Evolutionary conservation across 257 asterid genomes (phyloP).

Genomic region (Solanum peruvianum): DNA sequence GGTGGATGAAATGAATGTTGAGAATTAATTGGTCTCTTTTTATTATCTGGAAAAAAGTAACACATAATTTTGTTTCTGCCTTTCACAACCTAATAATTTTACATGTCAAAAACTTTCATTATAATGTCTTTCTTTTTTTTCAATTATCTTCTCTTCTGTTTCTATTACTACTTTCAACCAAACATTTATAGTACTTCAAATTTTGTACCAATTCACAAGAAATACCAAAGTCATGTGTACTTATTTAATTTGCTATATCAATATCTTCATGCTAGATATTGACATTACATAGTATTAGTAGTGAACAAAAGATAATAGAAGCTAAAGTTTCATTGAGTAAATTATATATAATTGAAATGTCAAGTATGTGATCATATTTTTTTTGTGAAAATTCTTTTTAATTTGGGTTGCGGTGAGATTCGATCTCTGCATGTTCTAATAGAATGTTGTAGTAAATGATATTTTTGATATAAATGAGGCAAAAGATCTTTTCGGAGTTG

Average conservation of each 20-base stretch:
- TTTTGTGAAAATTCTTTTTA: too few species aligned
- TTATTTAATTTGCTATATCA: not conserved
- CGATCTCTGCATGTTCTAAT: too few species aligned
- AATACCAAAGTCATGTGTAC: not conserved
- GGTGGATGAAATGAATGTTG: not conserved
- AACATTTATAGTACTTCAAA: not conserved
- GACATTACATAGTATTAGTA: not conserved
- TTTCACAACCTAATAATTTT: constrained; percentile 39
- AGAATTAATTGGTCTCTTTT: not conserved
- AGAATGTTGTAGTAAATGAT: too few species aligned
- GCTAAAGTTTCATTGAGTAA: not conserved
- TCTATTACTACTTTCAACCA: not conserved
- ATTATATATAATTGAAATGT: not conserved
- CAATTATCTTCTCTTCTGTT: not conserved
- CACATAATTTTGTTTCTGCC: constrained; percentile 28
- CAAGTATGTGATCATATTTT: too few species aligned
- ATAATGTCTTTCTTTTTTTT: constrained; percentile 5
- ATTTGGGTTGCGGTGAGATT: too few species aligned
- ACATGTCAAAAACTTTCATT: constrained; percentile 13
- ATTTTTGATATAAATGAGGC: not conserved
- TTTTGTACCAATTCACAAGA: not conserved
- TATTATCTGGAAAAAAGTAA: constrained; percentile 2
- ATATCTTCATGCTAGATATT: not conserved
- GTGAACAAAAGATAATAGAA: not conserved
- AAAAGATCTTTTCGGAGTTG: not conserved